A percentile compares a stretch with the other conserved stretches of the same genome.
Evolutionary conservation across 2,329 filamentous ascomycete species (phyloP).

Genomic region (Colletotrichum destructivum): DNA sequence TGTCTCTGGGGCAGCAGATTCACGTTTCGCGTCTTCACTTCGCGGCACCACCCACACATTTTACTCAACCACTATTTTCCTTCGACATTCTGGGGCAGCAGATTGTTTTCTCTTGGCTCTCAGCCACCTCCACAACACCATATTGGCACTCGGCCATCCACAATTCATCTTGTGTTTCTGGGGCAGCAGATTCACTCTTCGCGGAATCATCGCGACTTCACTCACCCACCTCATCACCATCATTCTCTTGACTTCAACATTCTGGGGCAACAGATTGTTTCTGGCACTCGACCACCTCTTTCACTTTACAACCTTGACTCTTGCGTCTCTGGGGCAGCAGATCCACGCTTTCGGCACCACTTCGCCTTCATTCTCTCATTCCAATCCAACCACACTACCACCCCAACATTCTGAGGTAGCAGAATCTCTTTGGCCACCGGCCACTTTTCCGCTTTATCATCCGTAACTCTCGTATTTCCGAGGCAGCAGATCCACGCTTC

Average conservation of each 20-base stretch:
- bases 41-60: too few species aligned
- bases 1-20: background rate
- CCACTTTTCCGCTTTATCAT: background rate
- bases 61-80: too few species aligned
- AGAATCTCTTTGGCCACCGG: background rate
- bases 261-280: background rate
- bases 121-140: background rate
- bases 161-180: background rate
- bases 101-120: slow-evolving; percentile 48
- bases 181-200: background rate
- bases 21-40: too few species aligned
- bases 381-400: background rate
- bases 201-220: too few species aligned
- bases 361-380: background rate
- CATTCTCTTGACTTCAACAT: background rate
- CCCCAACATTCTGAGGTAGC: background rate
- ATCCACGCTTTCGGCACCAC: background rate
- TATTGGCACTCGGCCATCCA: background rate
- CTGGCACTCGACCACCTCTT: too few species aligned
- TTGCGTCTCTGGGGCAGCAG: background rate
- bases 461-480: background rate
- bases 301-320: background rate
- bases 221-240: background rate
- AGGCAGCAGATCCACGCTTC: background rate
- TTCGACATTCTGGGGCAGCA: background rate